Evolutionary conservation across 139 green algal genomes (phyloP), one percentile per base, ranked within the genome.

Genomic region (Trebouxia sp.): DNA sequence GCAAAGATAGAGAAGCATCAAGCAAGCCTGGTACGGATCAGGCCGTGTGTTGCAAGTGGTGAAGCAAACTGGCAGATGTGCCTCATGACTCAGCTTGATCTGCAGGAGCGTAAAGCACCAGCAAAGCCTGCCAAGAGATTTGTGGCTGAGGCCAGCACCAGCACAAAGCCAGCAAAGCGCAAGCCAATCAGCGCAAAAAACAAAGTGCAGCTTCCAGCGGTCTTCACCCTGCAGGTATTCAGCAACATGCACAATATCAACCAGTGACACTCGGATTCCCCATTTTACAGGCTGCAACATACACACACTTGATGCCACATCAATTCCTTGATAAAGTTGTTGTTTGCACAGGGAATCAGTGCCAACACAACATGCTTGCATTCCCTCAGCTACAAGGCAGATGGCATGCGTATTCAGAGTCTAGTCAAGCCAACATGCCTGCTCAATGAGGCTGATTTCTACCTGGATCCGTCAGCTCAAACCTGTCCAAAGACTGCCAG

Each of bases 161-260:
- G n/a, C n/a, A n/a, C n/a, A n/a, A n/a, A n/a, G n/a, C n/a, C n/a
- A n/a, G n/a, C n/a, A n/a, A n/a, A 6, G 9, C 17, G 35, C 32
- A 41, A 43, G 62, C 32, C 37, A 72, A 1, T 43, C 32, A 37
- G 55, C n/a, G 14, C n/a, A 72, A 15, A 72, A 45, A 5, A 30
- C 20, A 17, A 42, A 26, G 30, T 72, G 32, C 62, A 72, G 62
- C 35, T 72, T 32, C 62, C 62, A 41, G 37, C 62, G 15, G 62
- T 72, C 32, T 72, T 72, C 12, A 72, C 62, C 62, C 42, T 72
- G 32, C 62, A 72, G 62, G 62, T 72, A 15, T 30, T 22, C 62
- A 72, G 11, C 12, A 28, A n/a, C n/a, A n/a, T n/a, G n/a, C n/a
- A n/a, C n/a, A n/a, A n/a, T n/a, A n/a, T n/a, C n/a, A n/a, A n/a